These are phyloP conservation scores for Lupinus albus DNA, from an alignment of 306 rosid species.

Conservation along the genomic window DNA sequence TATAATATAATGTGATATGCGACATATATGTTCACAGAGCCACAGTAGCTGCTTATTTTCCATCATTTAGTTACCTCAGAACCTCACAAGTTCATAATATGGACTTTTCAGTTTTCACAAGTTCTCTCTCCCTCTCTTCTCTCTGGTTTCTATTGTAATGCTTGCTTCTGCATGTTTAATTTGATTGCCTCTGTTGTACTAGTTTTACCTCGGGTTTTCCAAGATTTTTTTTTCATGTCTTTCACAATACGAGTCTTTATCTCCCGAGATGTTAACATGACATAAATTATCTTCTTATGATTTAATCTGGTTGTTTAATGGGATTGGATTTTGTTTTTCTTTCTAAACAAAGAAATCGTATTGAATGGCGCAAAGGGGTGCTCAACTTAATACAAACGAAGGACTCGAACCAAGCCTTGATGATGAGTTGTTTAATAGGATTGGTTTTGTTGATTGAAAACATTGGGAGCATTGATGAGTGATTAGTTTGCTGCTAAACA, in stretches of 20 bases:
- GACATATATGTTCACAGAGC: conserved; percentile 20
- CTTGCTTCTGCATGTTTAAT: not conserved
- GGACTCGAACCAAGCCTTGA: too few species aligned
- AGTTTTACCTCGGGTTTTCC: not conserved
- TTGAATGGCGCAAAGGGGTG: too few species aligned
- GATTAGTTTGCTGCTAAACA: conserved; percentile 30
- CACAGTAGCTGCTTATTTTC: conserved; percentile 16
- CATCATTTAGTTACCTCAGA: conserved; percentile 5
- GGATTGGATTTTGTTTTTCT: conserved; percentile 4
- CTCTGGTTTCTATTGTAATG: not conserved
- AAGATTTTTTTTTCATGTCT: conserved; percentile 16
- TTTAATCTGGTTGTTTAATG: conserved; percentile 27
- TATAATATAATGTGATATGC: not conserved
- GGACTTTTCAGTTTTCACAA: too few species aligned
- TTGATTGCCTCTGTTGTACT: not conserved
- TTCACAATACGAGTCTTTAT: not conserved
- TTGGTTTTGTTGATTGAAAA: conserved; percentile 30
- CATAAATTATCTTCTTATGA: not conserved
- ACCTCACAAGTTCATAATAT: not conserved
- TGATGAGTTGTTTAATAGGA: conserved; percentile 13
- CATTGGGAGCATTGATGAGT: conserved; percentile 21
- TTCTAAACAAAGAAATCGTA: too few species aligned
- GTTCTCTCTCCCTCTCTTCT: too few species aligned
- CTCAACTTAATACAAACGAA: too few species aligned
- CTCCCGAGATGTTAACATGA: conserved; percentile 24